These are phyloP conservation scores for Isoetes engelmannii DNA, from an alignment of 83 land plant species.

Conservation along the genomic window DNA sequence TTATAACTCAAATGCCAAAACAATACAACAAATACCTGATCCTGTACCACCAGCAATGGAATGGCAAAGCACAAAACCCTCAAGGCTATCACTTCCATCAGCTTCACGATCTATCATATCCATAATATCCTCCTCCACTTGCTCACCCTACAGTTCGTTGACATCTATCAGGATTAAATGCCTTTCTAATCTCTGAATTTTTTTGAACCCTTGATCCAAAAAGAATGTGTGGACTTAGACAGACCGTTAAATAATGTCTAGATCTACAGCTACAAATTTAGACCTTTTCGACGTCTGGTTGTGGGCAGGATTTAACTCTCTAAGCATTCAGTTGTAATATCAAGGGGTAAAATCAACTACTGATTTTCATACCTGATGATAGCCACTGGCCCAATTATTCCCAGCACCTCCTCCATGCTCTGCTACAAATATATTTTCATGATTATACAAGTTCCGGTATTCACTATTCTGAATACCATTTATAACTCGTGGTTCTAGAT, in stretches of 20 bases:
- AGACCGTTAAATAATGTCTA: no score
- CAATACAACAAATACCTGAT: conserved; percentile 52
- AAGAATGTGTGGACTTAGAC: no score
- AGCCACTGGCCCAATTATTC: conserved; percentile 99
- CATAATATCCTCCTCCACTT: conserved; percentile 96
- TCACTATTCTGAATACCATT: conserved; percentile 94
- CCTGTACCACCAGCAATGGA: conserved; percentile 99
- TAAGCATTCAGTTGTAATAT: no score
- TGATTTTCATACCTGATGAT: conserved; percentile 76
- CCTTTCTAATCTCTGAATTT: no score
- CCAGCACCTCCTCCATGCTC: conserved; percentile 99
- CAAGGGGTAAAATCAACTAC: not conserved
- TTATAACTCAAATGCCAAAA: not conserved
- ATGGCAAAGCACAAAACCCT: conserved; percentile 99
- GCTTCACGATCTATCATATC: conserved; percentile 99
- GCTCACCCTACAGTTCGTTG: conserved; percentile 70
- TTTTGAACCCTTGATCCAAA: no score
- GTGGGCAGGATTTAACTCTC: no score
- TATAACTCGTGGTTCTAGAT: conserved; percentile 94
- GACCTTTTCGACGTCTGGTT: no score
- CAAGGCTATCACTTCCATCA: conserved; percentile 99
- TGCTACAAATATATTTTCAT: conserved; percentile 88
- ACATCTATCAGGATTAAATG: not conserved
- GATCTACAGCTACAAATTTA: no score
- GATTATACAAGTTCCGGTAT: conserved; percentile 88